Evolutionary conservation across 352 stramenopile genomes (phyloP), one percentile per base, ranked within the genome.

Genomic region (Pythium rhizo-oryzae): DNA sequence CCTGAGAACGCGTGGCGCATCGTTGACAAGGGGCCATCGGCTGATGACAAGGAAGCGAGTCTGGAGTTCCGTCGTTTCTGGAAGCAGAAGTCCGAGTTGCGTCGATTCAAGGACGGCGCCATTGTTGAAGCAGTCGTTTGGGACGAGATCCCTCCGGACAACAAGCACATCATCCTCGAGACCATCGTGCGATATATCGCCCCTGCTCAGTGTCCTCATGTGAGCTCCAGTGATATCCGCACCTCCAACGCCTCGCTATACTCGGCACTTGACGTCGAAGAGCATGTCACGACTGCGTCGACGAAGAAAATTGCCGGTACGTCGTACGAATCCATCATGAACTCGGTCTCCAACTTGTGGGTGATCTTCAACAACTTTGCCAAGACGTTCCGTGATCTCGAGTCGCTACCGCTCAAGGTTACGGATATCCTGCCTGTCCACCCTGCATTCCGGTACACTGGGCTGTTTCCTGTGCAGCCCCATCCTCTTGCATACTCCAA

Each of bases 41-140:
- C 89, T 0, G 91, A 97, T n/a, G 83, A 97, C 70, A 90, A 84
- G 46, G 60, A 69, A 9, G 79, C 71, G 15, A 91, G 88, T 25
- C 55, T 70, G 8, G 66, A 78, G 43, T 98, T 98, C 78, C 89
- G 90, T 58, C 68, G 74, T 15, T 98, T 98, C 57, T 98, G 93
- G 93, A 90, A 89, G 18, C 70, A 76, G 35, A 94, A 94, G 67
- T 87, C 89, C 0, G 91, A 98, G 67, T 65, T 98, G 35, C 89
- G 92, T 56, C 87, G 91, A 13, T 97, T 97, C 69, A 96, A 96
- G 61, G 90, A 97, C 59, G 90, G 91, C 7, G 79, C 90, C 23
- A 97, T 97, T 51, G 65, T 97, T 13, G 91, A 97, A 64, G 86
- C 90, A 2, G 85, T 97, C 5, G 89, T 97, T 13, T 97, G 91